phyloP scores from a whole-genome alignment of 208 protist species.

The Trypanosoma scelopori region DNA sequence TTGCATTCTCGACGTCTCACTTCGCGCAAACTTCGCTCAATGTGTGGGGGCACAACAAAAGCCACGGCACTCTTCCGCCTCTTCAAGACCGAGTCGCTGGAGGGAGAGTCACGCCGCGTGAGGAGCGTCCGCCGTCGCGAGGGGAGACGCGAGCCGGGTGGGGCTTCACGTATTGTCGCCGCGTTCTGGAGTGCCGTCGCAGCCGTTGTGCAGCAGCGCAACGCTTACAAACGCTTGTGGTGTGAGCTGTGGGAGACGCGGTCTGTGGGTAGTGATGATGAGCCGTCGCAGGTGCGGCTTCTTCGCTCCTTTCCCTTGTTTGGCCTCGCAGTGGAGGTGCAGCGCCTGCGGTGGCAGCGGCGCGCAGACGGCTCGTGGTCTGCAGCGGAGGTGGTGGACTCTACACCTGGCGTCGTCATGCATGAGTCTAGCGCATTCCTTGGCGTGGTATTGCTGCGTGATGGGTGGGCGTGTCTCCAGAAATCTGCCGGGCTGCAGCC shows the following conservation, averaged over 20 bases:
- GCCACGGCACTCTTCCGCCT: conserved; percentile 12
- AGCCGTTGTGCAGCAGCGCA: conserved; percentile 5
- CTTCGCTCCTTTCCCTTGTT: conserved; percentile 23
- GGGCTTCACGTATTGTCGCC: neutral
- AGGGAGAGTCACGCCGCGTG: conserved; percentile 14
- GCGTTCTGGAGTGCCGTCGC: conserved; percentile 20
- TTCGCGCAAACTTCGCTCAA: conserved; percentile 4
- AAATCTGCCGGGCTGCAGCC: neutral
- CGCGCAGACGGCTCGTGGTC: neutral
- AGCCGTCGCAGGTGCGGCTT: neutral
- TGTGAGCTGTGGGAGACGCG: neutral
- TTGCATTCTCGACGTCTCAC: conserved; percentile 3
- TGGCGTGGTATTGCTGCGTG: conserved; percentile 15
- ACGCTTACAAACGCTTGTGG: conserved; percentile 9
- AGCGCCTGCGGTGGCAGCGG: conserved; percentile 1
- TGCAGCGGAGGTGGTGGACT: neutral
- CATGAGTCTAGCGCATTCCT: conserved; percentile 25
- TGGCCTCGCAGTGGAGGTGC: conserved; percentile 23
- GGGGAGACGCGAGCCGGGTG: neutral
- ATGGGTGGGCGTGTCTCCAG: neutral
- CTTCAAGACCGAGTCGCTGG: conserved; percentile 5
- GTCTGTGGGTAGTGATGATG: neutral
- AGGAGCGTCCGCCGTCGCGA: conserved; percentile 3
- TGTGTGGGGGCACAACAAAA: conserved; percentile 8
- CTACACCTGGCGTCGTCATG: conserved; percentile 17